phyloP scores from a whole-genome alignment of 2,329 filamentous ascomycete species.

The Pseudohalonectria lignicola region DNA sequence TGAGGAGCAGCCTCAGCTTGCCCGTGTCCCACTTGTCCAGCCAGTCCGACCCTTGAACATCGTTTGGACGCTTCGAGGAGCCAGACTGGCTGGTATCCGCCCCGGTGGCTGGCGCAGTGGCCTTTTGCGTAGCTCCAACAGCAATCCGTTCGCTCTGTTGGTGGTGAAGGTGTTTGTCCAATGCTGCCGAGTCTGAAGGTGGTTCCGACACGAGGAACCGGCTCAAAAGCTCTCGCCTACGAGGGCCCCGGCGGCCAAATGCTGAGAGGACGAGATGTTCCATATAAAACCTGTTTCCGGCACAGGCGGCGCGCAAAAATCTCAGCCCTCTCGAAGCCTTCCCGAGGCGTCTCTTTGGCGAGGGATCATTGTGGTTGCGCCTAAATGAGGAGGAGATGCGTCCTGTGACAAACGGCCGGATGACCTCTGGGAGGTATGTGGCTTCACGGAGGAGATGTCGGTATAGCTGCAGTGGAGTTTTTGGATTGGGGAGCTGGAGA shows the following conservation, averaged over 20 bases:
- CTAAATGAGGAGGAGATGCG: slow-evolving; percentile 36
- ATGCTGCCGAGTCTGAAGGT: slow-evolving; percentile 26
- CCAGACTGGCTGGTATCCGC: no score
- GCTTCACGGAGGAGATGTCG: slow-evolving; percentile 49
- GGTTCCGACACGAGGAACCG: slow-evolving; percentile 22
- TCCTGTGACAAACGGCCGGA: slow-evolving; percentile 29
- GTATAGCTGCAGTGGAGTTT: slow-evolving; percentile 34
- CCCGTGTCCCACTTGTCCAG: slow-evolving; percentile 36
- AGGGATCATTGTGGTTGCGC: slow-evolving; percentile 18
- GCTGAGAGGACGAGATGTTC: slow-evolving; percentile 32
- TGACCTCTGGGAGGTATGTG: slow-evolving; percentile 45
- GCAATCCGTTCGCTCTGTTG: no score
- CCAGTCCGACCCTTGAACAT: slow-evolving; percentile 20
- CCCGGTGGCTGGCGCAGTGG: no score
- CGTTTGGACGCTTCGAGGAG: no score
- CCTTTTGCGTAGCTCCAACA: no score
- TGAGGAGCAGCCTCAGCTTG: slow-evolving; percentile 29
- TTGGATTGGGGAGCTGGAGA: slow-evolving; percentile 7
- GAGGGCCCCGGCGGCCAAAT: slow-evolving; percentile 41
- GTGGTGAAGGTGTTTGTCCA: no score
- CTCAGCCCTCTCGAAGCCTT: slow-evolving; percentile 31
- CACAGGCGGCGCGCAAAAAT: slow-evolving; percentile 39
- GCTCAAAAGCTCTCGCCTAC: slow-evolving; percentile 35
- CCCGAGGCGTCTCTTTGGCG: slow-evolving; percentile 18
- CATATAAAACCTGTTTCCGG: slow-evolving; percentile 36